Evolutionary conservation across 1,284 basidiomycete genomes (phyloP).

Genomic region (Trametes versicolor): DNA sequence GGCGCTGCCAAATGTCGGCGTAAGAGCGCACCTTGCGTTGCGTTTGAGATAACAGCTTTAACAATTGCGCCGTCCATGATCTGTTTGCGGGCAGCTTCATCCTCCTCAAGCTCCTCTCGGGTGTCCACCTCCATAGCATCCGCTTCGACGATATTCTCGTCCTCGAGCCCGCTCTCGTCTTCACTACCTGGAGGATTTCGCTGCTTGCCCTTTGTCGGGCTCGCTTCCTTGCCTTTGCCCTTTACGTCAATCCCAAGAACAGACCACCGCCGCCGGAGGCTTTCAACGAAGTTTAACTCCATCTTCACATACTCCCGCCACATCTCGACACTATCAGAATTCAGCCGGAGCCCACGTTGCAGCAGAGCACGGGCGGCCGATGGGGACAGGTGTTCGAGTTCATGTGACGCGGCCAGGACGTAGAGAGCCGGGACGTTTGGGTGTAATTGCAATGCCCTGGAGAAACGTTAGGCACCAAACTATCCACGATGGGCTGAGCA

Average conservation of each 20-base stretch:
- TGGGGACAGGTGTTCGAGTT: conserved; percentile 81
- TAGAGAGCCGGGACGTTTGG: conserved; percentile 85
- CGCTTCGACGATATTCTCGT: conserved; percentile 48
- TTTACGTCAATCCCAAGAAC: conserved; percentile 70
- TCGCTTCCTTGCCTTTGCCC: conserved; percentile 39
- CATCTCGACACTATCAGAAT: conserved; percentile 74
- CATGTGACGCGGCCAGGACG: conserved; percentile 88
- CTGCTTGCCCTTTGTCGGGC: conserved; percentile 31
- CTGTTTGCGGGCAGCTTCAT: conserved; percentile 61
- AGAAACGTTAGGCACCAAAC: conserved; percentile 4
- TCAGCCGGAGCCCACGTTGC: conserved; percentile 86
- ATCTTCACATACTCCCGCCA: conserved; percentile 93
- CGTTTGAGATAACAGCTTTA: conserved; percentile 70
- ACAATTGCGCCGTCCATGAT: conserved; percentile 80
- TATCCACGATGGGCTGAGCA: not conserved
- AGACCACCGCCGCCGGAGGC: conserved; percentile 83
- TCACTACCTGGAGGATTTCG: conserved; percentile 24
- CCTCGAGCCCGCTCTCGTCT: conserved; percentile 39
- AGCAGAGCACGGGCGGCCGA: conserved; percentile 87
- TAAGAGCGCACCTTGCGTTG: conserved; percentile 64
- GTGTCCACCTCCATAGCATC: conserved; percentile 62
- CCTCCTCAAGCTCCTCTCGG: conserved; percentile 50
- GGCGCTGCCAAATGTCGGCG: conserved; percentile 1
- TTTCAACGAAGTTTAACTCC: conserved; percentile 91
- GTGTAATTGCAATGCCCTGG: conserved; percentile 87